Evolutionary conservation across 2,329 filamentous ascomycete species (phyloP), one percentile per base, ranked within the genome.

Genomic region (Clathrospora elynae): DNA sequence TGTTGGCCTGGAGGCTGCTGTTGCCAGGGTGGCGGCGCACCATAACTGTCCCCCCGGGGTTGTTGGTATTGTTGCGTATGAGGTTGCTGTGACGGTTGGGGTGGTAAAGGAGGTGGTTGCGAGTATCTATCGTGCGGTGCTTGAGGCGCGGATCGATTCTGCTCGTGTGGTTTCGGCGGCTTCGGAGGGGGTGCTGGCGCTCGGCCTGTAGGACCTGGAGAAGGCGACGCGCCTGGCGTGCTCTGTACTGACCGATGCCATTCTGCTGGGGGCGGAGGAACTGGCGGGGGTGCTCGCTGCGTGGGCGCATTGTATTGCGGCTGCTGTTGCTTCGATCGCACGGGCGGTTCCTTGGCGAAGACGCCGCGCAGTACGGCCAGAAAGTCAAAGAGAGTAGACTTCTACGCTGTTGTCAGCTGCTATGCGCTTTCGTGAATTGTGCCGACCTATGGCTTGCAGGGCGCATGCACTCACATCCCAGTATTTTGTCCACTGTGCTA

Each of bases 281-380:
- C 71, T 19, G 67, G 67, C 7, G 67, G 60, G 9, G 70, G 56
- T 51, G 70, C 65, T 44, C 57, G 66, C 30, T 51, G 55, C 14
- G 48, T 36, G 7, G 61, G 58, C 46, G 58, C 49, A 42, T 66
- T 61, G 24, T 73, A 71, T 53, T 77, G 75, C 12, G 46, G 43
- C 29, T 55, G 59, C 39, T 73, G 73, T 55, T 77, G 74, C 59
- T 84, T 85, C 22, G 90, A 84, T 47, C 93, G 84, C 3, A 97
- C 88, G 0, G 93, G 93, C 6, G 93, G 93, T 62, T 99, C 93
- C 71, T 95, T 95, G 24, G 90, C 86, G 66, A 99, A 99, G 14
- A 97, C 78, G 39, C 93, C 89, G 55, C 87, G 82, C 3, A 99
- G 73, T 18, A 95, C 87, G 11, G 82, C 83, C 2, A 97, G 73